Base-by-base conservation (phyloP, 768 basidiomycete genomes). In the Pisolithus sp. region DNA sequence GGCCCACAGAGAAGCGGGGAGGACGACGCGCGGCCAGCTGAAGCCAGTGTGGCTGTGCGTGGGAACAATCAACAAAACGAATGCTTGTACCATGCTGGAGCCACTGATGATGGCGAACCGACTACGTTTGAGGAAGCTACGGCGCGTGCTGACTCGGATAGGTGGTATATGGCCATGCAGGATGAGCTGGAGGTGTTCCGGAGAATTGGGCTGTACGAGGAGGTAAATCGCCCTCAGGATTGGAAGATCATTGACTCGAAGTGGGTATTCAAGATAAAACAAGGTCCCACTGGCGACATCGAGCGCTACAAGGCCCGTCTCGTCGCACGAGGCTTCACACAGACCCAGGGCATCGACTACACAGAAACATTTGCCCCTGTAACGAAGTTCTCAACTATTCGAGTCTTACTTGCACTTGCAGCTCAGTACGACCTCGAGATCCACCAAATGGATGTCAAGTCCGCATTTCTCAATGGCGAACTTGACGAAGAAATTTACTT, bases 241-340 rank as follows among this genome's bases (percentile, higher is more conserved):
- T 20, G 17, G 5, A 50, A 50, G 41, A 41, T 23, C 21, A 34
- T 39, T 28, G 46, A 28, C 39, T 20, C 1, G 18, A 37, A 49
- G 45, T 49, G 34, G 51, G 46, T 46, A 5, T 59, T 40, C n/a
- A 54, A 46, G 12, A 46, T 46, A 10, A 56, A 49, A 40, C 15
- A 7, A 13, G 39, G 36, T 7, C 52, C 49, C 0, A 49, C 56
- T 4, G 73, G 73, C 18, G 45, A 58, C 0, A 60, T 75, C 13
- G 50, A 52, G 0, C 46, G 60, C 0, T 66, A 69, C 64, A 76
- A 77, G 57, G 73, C 68, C 1, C 56, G 67, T 2, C 60, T 77
- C 1, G 72, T 76, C 2, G 71, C 69, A 0, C 60, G 71, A 50
- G 70, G 76, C 0, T 69, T 53, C 52, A 56, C 52, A 0, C 68